phyloP scores from a whole-genome alignment of 495 filamentous ascomycete genomes.

The Neurospora sp. region DNA sequence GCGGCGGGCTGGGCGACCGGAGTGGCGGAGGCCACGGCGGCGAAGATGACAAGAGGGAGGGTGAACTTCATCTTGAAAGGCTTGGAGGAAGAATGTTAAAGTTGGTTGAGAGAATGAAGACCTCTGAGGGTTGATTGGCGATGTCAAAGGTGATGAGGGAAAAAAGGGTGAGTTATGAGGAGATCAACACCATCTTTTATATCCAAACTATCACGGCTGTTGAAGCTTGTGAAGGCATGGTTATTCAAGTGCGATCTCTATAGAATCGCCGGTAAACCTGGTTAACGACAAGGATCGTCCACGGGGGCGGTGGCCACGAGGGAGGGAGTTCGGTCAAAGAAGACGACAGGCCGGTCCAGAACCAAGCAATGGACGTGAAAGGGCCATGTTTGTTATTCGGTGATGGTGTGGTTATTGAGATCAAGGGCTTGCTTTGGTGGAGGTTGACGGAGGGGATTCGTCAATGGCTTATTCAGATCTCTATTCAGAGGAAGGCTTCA shows the following conservation, averaged over 20 bases:
- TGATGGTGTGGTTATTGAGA: neutral
- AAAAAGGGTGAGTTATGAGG: neutral
- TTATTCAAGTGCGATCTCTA: neutral
- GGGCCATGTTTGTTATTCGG: neutral
- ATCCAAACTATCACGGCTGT: neutral
- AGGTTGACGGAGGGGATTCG: neutral
- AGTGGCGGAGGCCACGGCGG: conserved; percentile 16
- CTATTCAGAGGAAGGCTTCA: neutral
- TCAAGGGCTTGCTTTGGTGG: neutral
- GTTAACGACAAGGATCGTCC: neutral
- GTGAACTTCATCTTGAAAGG: conserved; percentile 30
- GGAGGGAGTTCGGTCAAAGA: neutral
- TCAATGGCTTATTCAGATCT: neutral
- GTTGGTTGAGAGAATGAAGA: conserved; percentile 3
- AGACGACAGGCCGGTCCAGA: neutral
- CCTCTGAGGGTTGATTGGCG: neutral
- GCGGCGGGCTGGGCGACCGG: conserved; percentile 13
- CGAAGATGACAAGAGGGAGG: conserved; percentile 22
- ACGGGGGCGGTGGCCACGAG: neutral
- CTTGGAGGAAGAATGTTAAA: conserved; percentile 1
- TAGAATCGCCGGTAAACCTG: neutral
- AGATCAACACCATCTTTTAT: neutral
- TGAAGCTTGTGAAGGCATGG: neutral
- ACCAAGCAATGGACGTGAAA: neutral
- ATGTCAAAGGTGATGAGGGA: conserved; percentile 1